Conservation (phyloP, 2,329 filamentous ascomycete genomes). For the Fusarium lyarnte region DNA sequence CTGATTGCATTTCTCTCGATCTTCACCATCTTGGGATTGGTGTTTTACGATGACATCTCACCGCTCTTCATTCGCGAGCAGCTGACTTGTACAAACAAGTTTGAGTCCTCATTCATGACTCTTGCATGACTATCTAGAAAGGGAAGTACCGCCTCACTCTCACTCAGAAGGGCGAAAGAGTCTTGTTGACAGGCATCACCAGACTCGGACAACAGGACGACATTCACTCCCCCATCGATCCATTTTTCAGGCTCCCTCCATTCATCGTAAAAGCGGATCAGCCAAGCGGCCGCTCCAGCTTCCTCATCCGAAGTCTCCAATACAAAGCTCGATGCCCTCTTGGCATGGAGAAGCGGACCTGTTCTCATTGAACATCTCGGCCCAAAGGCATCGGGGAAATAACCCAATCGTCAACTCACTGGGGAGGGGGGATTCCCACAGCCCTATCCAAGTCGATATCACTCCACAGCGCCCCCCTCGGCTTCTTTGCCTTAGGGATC, state of each 20-base stretch:
- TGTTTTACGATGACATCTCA: constrained; percentile 17
- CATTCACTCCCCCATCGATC: constrained; percentile 6
- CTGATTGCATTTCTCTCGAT: constrained; percentile 4
- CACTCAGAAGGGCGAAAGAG: neutral
- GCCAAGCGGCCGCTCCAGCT: constrained; percentile 18
- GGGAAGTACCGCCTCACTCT: neutral
- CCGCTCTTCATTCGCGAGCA: constrained; percentile 11
- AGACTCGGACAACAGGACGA: neutral
- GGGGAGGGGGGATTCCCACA: neutral
- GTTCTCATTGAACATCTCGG: constrained; percentile 4
- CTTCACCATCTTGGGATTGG: neutral
- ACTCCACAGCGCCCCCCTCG: constrained; percentile 26
- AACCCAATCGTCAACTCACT: neutral
- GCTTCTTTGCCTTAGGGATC: constrained; percentile 15
- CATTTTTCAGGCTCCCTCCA: neutral
- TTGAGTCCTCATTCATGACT: neutral
- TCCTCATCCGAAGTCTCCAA: neutral
- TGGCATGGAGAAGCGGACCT: constrained; percentile 7
- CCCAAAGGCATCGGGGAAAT: neutral
- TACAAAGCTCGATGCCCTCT: neutral
- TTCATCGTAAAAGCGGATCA: constrained; percentile 9
- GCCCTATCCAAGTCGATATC: constrained; percentile 24
- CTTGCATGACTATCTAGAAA: neutral
- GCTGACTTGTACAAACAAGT: neutral
- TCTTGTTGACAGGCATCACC: constrained; percentile 7